phyloP scores from a whole-genome alignment of 139 green algal genomes.

The Monoraphidium neglectum region DNA sequence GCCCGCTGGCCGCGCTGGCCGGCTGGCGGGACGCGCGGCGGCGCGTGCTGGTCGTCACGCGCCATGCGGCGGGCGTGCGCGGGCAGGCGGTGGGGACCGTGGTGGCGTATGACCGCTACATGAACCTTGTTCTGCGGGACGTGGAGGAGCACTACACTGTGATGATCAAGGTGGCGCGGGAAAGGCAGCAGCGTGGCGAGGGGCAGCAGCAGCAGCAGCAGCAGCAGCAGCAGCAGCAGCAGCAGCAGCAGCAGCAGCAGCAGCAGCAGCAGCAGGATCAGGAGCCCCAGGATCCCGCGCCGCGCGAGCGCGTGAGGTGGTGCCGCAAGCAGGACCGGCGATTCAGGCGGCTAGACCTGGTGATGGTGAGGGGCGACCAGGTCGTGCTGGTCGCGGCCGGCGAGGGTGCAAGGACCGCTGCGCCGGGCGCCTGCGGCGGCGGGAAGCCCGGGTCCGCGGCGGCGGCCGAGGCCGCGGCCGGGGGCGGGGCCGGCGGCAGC shows the following conservation, averaged over 20 bases:
- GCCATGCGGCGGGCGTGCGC: slow-evolving; percentile 65
- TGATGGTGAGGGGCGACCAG: slow-evolving; percentile 71
- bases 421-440: too few species aligned
- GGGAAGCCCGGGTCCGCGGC: too few species aligned
- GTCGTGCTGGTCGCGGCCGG: slow-evolving; percentile 43
- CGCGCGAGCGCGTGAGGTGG: slow-evolving; percentile 26
- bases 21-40: slow-evolving; percentile 2
- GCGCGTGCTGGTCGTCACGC: slow-evolving; percentile 65
- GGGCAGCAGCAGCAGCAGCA: not conserved
- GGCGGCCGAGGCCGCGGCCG: too few species aligned
- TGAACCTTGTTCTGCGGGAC: slow-evolving; percentile 77
- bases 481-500: too few species aligned
- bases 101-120: slow-evolving; percentile 68
- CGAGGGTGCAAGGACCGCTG: too few species aligned
- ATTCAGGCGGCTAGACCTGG: slow-evolving; percentile 55
- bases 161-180: slow-evolving; percentile 35
- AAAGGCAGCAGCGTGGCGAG: slow-evolving; percentile 7
- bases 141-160: slow-evolving; percentile 79
- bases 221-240: slow-evolving; percentile 12
- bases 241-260: not conserved
- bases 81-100: slow-evolving; percentile 58
- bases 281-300: not conserved
- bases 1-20: slow-evolving; percentile 50
- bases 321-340: slow-evolving; percentile 59
- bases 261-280: not conserved